Evolutionary conservation across 1,284 basidiomycete genomes (phyloP).

Genomic region (Ceratobasidium sp.): DNA sequence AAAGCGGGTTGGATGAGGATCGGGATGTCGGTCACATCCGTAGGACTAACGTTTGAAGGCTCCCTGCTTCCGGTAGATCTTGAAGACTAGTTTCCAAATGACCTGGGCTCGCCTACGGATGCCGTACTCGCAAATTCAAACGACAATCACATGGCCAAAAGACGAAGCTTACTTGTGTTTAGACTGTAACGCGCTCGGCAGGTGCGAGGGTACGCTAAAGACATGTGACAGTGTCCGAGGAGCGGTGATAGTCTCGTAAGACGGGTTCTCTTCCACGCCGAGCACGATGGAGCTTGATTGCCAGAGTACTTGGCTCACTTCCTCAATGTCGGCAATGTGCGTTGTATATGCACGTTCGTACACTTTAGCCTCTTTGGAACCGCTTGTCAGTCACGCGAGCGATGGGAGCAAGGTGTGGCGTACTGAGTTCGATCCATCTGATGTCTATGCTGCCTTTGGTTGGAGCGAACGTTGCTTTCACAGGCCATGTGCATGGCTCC

Average conservation of each 20-base stretch:
- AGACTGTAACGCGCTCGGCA: constrained; percentile 33
- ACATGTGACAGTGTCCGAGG: constrained; percentile 28
- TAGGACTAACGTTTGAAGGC: constrained; percentile 32
- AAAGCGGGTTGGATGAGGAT: background rate
- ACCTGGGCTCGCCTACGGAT: constrained; percentile 25
- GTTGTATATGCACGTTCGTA: constrained; percentile 36
- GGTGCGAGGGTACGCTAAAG: constrained; percentile 20
- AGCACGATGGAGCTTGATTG: constrained; percentile 32
- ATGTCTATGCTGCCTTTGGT: constrained; percentile 32
- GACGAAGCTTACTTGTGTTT: constrained; percentile 29
- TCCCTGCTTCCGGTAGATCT: constrained; percentile 27
- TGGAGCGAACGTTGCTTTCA: constrained; percentile 24
- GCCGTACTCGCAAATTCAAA: background rate
- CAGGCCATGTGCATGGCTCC: constrained; percentile 27
- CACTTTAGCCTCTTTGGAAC: constrained; percentile 25
- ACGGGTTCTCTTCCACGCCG: constrained; percentile 22
- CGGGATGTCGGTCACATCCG: background rate
- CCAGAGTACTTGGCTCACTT: constrained; percentile 35
- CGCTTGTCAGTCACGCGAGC: background rate
- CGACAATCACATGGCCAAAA: background rate
- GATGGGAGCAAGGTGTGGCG: background rate
- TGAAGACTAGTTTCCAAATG: constrained; percentile 34
- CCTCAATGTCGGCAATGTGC: constrained; percentile 33
- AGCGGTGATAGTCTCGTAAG: constrained; percentile 14
- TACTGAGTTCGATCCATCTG: constrained; percentile 35